phyloP scores from a whole-genome alignment of 2,329 filamentous ascomycete genomes.

The Aspergillus aculeatus region DNA sequence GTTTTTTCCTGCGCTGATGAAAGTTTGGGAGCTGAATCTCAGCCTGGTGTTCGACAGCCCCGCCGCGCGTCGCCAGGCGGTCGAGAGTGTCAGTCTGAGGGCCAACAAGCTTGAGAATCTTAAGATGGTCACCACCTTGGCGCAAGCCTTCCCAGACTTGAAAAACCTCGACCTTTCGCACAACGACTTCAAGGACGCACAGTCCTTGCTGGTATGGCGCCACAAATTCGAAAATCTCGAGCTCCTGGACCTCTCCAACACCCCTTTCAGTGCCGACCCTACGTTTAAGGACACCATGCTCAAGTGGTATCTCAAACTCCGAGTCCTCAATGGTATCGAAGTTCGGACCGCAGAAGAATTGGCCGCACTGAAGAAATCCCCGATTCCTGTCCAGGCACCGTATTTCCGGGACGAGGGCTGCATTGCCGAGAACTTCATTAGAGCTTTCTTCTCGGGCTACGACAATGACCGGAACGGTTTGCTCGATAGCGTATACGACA shows the following conservation, averaged over 20 bases:
- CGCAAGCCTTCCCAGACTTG: slow-evolving; percentile 77
- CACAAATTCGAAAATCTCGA: slow-evolving; percentile 75
- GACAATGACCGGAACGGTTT: slow-evolving; percentile 69
- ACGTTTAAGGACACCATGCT: slow-evolving; percentile 67
- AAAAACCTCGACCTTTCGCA: slow-evolving; percentile 85
- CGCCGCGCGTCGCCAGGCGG: slow-evolving; percentile 71
- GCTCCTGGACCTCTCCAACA: slow-evolving; percentile 74
- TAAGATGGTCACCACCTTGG: slow-evolving; percentile 68
- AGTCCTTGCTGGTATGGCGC: slow-evolving; percentile 71
- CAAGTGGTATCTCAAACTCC: slow-evolving; percentile 79
- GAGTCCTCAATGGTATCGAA: slow-evolving; percentile 70
- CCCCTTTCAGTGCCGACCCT: slow-evolving; percentile 66
- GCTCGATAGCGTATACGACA: slow-evolving; percentile 70
- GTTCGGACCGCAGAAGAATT: slow-evolving; percentile 72
- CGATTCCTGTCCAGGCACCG: slow-evolving; percentile 61
- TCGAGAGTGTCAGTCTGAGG: slow-evolving; percentile 78
- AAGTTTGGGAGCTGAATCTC: slow-evolving; percentile 69
- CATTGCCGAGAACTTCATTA: slow-evolving; percentile 73
- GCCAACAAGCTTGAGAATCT: slow-evolving; percentile 77
- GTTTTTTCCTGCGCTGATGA: slow-evolving; percentile 89
- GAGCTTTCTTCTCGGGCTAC: slow-evolving; percentile 70
- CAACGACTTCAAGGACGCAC: slow-evolving; percentile 71
- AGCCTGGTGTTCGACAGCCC: slow-evolving; percentile 60
- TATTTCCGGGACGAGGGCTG: slow-evolving; percentile 72
- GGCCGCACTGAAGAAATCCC: slow-evolving; percentile 57